Conservation (phyloP, 257 asterid species). For the Salvia rosmarinus region DNA sequence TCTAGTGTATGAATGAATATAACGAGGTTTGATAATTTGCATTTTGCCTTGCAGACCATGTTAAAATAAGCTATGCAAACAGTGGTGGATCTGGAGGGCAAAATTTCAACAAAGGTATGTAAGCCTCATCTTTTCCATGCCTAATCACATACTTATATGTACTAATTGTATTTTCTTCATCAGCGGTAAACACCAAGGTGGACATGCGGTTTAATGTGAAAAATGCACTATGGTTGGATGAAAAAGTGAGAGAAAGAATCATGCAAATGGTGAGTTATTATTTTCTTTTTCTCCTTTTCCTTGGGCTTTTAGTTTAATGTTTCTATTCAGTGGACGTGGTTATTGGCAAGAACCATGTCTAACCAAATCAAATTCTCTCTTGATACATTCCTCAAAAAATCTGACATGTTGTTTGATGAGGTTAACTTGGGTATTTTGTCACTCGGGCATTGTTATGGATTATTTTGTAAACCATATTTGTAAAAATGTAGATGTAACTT, state of each 20-base stretch:
- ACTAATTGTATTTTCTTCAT: conserved; percentile 27
- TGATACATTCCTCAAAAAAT: no score
- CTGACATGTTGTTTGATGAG: conserved; percentile 15
- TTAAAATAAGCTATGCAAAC: conserved; percentile 76
- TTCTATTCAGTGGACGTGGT: no score
- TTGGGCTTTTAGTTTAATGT: not conserved
- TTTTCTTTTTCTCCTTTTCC: not conserved
- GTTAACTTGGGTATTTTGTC: conserved; percentile 13
- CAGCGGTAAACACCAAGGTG: conserved; percentile 82
- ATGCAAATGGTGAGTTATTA: conserved; percentile 73
- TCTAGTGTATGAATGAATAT: not conserved
- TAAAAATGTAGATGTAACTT: not conserved
- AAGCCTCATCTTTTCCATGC: conserved; percentile 28
- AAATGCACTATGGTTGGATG: conserved; percentile 78
- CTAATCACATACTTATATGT: conserved; percentile 4
- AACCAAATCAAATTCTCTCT: no score
- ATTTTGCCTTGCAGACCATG: conserved; percentile 65
- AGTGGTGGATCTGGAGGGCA: conserved; percentile 97
- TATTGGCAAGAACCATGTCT: no score
- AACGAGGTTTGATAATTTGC: conserved; percentile 18
- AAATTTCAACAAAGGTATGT: conserved; percentile 77
- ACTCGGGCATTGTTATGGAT: not conserved
- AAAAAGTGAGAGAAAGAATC: conserved; percentile 78
- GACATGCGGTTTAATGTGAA: conserved; percentile 95
- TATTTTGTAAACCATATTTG: not conserved